These are phyloP conservation scores for Isabelozyma gotoi DNA, from an alignment of 805 yeast species.

Conservation along the genomic window DNA sequence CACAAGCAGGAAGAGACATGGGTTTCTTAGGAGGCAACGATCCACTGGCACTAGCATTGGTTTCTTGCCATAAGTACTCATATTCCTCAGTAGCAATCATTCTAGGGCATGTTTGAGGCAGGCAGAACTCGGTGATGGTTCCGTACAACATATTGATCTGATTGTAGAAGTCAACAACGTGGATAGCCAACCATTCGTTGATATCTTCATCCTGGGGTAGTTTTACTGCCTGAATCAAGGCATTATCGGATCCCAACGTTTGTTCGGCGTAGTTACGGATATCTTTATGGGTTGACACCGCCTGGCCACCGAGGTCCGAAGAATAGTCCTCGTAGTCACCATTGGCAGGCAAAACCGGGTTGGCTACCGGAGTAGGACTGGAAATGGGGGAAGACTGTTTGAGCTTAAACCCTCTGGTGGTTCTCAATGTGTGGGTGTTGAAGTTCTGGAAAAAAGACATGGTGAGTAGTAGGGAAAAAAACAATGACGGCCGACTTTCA, in stretches of 20 bases:
- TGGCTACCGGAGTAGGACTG: conserved; percentile 37
- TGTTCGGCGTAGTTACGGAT: conserved; percentile 90
- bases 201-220: conserved; percentile 89
- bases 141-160: conserved; percentile 97
- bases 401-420: conserved; percentile 44
- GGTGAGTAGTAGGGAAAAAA: conserved; percentile 15
- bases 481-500: no score
- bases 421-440: conserved; percentile 41
- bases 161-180: conserved; percentile 95
- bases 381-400: conserved; percentile 40
- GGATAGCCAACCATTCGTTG: conserved; percentile 95
- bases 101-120: conserved; percentile 90
- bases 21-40: conserved; percentile 57
- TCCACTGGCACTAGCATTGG: conserved; percentile 35
- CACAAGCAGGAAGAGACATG: conserved; percentile 88
- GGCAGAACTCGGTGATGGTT: conserved; percentile 92
- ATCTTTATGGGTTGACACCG: conserved; percentile 61
- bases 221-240: conserved; percentile 88
- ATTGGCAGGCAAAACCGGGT: conserved; percentile 28
- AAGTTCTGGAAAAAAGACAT: conserved; percentile 45
- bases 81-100: conserved; percentile 98
- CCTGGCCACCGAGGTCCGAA: conserved; percentile 17
- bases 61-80: conserved; percentile 95
- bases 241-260: conserved; percentile 89
- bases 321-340: conserved; percentile 10